Percentiles rank a stretch among this genome's conserved stretches.
These are phyloP conservation scores for Aspergillus ibericus DNA, from an alignment of 2,329 filamentous ascomycete genomes.

Conservation along the genomic window DNA sequence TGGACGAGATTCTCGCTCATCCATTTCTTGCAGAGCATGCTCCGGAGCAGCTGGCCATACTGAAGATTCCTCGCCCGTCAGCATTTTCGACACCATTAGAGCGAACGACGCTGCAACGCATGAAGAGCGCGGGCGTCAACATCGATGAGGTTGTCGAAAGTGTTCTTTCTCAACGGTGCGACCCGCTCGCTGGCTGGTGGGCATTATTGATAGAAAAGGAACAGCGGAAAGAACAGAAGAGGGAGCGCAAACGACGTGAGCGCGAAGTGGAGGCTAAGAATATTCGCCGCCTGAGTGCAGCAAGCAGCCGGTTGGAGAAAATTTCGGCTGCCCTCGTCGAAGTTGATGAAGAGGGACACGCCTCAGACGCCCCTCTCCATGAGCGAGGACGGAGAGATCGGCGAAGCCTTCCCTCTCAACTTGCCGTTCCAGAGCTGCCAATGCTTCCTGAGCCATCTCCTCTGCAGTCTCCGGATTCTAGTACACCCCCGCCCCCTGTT, in stretches of 20 bases:
- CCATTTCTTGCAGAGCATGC: slow-evolving; percentile 87
- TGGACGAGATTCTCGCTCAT: slow-evolving; percentile 83
- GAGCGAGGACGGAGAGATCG: slow-evolving; percentile 76
- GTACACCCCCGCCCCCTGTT: slow-evolving; percentile 65
- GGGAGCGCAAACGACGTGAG: slow-evolving; percentile 81
- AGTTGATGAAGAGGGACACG: slow-evolving; percentile 71
- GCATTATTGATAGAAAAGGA: slow-evolving; percentile 92
- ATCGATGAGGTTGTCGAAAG: slow-evolving; percentile 94
- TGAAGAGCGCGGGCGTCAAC: slow-evolving; percentile 90
- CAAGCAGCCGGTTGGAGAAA: slow-evolving; percentile 81
- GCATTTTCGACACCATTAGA: slow-evolving; percentile 85
- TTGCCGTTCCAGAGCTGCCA: slow-evolving; percentile 72
- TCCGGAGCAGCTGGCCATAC: slow-evolving; percentile 81
- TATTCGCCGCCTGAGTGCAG: slow-evolving; percentile 78
- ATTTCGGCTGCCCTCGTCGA: slow-evolving; percentile 75
- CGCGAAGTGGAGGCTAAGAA: slow-evolving; percentile 78
- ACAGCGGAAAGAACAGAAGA: slow-evolving; percentile 75
- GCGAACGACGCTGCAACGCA: slow-evolving; percentile 85
- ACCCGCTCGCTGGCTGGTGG: slow-evolving; percentile 94
- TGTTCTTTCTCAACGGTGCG: slow-evolving; percentile 84
- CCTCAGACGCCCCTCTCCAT: slow-evolving; percentile 57
- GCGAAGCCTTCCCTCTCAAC: slow-evolving; percentile 65
- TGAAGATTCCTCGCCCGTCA: slow-evolving; percentile 75
- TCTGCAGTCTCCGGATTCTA: slow-evolving; percentile 34
- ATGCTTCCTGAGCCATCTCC: slow-evolving; percentile 65